A percentile compares a stretch with the other conserved stretches of the same genome.
Conservation (phyloP, 129 eudicot genomes). For the Flaveria linearis region DNA sequence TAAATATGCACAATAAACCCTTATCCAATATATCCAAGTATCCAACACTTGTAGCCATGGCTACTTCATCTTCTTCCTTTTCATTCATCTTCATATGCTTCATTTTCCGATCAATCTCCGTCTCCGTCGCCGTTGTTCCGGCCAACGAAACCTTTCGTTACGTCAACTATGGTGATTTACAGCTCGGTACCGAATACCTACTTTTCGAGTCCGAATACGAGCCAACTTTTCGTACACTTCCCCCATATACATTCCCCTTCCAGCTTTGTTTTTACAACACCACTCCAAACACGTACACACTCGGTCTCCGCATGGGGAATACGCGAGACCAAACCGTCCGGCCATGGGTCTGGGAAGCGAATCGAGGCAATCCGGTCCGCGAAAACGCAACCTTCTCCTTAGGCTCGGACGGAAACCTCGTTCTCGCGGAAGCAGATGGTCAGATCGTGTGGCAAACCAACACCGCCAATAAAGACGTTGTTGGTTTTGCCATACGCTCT, state of each 20-base stretch:
- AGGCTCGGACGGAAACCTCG: constrained; percentile 40
- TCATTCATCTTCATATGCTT: constrained; percentile 15
- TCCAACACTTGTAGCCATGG: constrained; percentile 3
- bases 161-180: constrained; percentile 40
- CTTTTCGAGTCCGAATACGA: constrained; percentile 25
- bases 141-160: constrained; percentile 44
- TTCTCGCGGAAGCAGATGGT: constrained; percentile 44
- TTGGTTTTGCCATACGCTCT: constrained; percentile 30
- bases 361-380: constrained; percentile 42
- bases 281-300: constrained; percentile 42
- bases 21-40: background rate
- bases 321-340: background rate
- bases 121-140: constrained; percentile 46
- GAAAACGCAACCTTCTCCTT: constrained; percentile 45
- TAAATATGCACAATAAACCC: background rate
- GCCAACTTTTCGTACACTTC: constrained; percentile 17
- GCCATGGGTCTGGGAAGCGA: constrained; percentile 58
- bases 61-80: background rate
- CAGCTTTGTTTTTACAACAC: constrained; percentile 49
- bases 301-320: constrained; percentile 42
- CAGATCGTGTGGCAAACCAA: constrained; percentile 47
- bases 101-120: constrained; percentile 10
- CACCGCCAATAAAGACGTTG: constrained; percentile 50
- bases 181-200: constrained; percentile 26
- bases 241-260: constrained; percentile 26